These are phyloP conservation scores for Aureobasidium pullulans DNA, from an alignment of 2,329 filamentous ascomycete species.

Conservation along the genomic window DNA sequence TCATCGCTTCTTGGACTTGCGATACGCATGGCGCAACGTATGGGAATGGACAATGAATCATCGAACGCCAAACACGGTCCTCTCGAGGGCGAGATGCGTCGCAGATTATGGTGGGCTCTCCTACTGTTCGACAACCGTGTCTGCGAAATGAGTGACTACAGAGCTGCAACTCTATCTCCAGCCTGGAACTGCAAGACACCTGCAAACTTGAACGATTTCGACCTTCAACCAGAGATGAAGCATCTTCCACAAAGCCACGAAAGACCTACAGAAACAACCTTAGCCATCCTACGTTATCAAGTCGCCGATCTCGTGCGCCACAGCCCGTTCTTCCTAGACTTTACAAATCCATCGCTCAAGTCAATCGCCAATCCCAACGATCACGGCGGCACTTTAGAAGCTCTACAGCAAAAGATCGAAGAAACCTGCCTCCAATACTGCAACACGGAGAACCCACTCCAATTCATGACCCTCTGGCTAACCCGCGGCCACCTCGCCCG, in stretches of 20 bases:
- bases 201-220: conserved; percentile 37
- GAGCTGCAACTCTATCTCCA: conserved; percentile 29
- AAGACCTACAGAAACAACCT: conserved; percentile 35
- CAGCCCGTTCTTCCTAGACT: conserved; percentile 38
- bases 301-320: conserved; percentile 35
- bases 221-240: conserved; percentile 35
- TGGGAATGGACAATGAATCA: conserved; percentile 61
- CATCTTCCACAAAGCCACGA: conserved; percentile 23
- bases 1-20: conserved; percentile 59
- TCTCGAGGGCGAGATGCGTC: conserved; percentile 62
- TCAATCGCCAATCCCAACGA: conserved; percentile 19
- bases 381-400: conserved; percentile 23
- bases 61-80: conserved; percentile 35
- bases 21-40: conserved; percentile 59
- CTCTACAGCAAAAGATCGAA: conserved; percentile 37
- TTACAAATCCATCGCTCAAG: conserved; percentile 35
- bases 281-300: conserved; percentile 37
- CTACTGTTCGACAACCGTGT: conserved; percentile 62
- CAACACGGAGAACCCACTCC: conserved; percentile 35
- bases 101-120: conserved; percentile 67
- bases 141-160: conserved; percentile 55
- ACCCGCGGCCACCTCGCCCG: conserved; percentile 42
- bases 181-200: conserved; percentile 39
- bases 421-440: conserved; percentile 39
- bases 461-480: conserved; percentile 43